Conservation (phyloP, 164 flowering plant species). For the Buxus sempervirens region DNA sequence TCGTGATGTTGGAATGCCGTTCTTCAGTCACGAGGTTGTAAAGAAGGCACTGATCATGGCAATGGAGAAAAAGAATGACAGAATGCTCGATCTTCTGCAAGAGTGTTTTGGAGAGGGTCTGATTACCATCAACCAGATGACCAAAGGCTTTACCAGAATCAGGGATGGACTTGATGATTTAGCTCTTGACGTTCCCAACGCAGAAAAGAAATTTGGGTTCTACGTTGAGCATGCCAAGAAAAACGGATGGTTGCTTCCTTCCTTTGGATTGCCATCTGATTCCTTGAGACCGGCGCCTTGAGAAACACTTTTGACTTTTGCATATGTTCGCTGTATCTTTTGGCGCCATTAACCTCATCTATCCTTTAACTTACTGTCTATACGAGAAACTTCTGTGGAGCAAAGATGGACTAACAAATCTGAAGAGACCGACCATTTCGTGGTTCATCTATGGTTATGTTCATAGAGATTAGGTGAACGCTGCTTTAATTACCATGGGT, state of each 20-base stretch:
- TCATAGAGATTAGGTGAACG: no score
- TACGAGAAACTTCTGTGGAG: no score
- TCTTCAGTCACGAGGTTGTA: slow-evolving; percentile 97
- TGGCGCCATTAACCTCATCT: slow-evolving; percentile 18
- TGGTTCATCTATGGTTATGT: no score
- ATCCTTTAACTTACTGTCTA: no score
- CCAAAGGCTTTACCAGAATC: slow-evolving; percentile 78
- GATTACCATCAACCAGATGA: slow-evolving; percentile 90
- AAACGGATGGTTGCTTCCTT: slow-evolving; percentile 68
- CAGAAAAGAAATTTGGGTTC: slow-evolving; percentile 60
- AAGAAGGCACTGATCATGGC: slow-evolving; percentile 96
- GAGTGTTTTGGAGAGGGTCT: slow-evolving; percentile 84
- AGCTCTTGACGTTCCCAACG: slow-evolving; percentile 95
- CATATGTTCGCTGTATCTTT: slow-evolving; percentile 22
- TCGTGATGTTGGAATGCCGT: slow-evolving; percentile 92
- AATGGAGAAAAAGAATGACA: slow-evolving; percentile 95
- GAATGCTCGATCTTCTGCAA: slow-evolving; percentile 79
- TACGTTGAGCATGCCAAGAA: slow-evolving; percentile 64
- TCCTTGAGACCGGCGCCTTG: slow-evolving; percentile 22
- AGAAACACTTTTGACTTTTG: slow-evolving; percentile 17
- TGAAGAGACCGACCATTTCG: no score
- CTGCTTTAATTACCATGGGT: no score
- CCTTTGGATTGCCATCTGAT: slow-evolving; percentile 28
- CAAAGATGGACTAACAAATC: no score
- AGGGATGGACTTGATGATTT: slow-evolving; percentile 83